Evolutionary conservation across 345 rosid genomes (phyloP).

Genomic region (Populus ilicifolia): DNA sequence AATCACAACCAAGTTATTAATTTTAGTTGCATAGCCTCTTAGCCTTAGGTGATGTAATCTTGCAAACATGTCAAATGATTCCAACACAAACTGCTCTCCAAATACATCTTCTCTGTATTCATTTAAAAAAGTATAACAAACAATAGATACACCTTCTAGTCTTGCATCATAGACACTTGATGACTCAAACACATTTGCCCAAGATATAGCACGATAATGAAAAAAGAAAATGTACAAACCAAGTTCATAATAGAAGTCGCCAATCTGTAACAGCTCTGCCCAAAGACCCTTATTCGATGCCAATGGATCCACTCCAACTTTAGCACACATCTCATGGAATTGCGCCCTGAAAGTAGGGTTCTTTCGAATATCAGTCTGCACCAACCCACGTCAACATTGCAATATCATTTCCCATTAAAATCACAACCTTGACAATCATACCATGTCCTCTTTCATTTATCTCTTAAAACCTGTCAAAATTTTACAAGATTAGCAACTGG

Average conservation of each 20-base stretch:
- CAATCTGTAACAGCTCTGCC: slow-evolving; percentile 95
- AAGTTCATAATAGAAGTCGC: slow-evolving; percentile 94
- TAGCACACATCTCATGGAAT: slow-evolving; percentile 86
- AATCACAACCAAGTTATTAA: background rate
- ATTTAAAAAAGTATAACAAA: background rate
- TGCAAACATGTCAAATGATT: background rate
- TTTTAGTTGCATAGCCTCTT: background rate
- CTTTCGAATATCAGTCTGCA: slow-evolving; percentile 81
- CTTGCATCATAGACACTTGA: background rate
- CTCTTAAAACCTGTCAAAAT: background rate
- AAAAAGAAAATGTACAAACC: slow-evolving; percentile 37
- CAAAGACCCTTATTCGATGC: slow-evolving; percentile 94
- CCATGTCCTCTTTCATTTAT: background rate
- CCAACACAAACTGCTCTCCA: background rate
- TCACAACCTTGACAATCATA: background rate
- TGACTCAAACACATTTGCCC: background rate
- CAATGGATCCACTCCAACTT: slow-evolving; percentile 91
- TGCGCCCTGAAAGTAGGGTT: slow-evolving; percentile 76
- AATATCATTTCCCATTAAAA: background rate
- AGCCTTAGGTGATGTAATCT: background rate
- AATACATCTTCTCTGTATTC: background rate
- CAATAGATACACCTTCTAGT: background rate
- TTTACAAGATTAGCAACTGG: background rate
- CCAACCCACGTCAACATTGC: slow-evolving; percentile 3
- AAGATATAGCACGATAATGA: background rate